Evolutionary conservation across 2,329 filamentous ascomycete genomes (phyloP), one percentile per base, ranked within the genome.

Genomic region (Colletotrichum tabaci): DNA sequence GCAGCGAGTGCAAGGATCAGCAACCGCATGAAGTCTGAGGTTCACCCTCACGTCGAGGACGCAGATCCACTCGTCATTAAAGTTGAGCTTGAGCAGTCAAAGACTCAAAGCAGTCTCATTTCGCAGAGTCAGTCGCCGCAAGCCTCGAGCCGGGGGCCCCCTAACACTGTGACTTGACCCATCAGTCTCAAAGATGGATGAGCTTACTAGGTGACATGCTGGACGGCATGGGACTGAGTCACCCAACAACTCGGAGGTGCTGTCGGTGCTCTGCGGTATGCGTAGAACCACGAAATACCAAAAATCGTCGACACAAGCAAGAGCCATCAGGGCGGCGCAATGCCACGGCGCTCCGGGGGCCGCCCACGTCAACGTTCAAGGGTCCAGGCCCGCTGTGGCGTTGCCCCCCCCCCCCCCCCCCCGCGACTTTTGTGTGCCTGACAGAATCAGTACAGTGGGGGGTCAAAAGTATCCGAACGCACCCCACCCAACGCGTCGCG

Each of bases 331-430:
- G 26, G 49, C 58, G 26, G 38, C 58, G 42, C 10, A 21, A 46
- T 38, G 42, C 4, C 44, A 38, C 26, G 30, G 18, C 21, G 30
- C 23, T 23, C 21, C 30, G n/a, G 18, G 60, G 50, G 21, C 12
- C 23, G 35, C 53, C 61, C 38, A 65, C 61, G 61, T 58, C 61
- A 58, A 65, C 66, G 21, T 65, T 10, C 61, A 57, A 56, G 60
- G 60, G 66, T n/a, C 44, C 21, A 64, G 50, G 66, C 16, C 44
- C 61, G 35, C 52, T 50, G 61, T 65, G 61, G 52, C 61, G 66
- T 55, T 26, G 13, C 15, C 30, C 42, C 30, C 30, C n/a, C n/a
- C n/a, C n/a, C n/a, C n/a, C n/a, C n/a, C n/a, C n/a, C n/a, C n/a
- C n/a, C n/a, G n/a, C 26, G 44, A 38, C 44, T 49, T 16, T 23